Conservation (phyloP, 1,139 yeast species). For the Candida anutae region DNA sequence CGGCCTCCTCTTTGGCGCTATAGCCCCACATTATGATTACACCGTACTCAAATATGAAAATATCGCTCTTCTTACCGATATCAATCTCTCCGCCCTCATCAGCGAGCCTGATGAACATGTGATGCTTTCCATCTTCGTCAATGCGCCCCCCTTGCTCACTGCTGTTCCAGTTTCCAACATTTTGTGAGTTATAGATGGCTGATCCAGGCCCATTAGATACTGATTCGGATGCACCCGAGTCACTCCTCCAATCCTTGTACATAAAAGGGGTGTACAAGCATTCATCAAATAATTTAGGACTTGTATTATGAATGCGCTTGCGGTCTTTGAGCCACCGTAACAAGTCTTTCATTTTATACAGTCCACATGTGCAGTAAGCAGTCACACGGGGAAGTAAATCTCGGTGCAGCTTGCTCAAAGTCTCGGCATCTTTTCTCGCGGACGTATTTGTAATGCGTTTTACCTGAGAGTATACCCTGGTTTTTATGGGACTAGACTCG, state of each 20-base stretch:
- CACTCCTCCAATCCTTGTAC: slow-evolving; percentile 72
- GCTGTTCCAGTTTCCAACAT: slow-evolving; percentile 1
- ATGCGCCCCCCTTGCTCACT: slow-evolving; percentile 1
- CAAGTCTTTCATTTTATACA: slow-evolving; percentile 81
- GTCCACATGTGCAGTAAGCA: slow-evolving; percentile 92
- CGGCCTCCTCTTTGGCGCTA: slow-evolving; percentile 71
- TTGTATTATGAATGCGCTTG: slow-evolving; percentile 63
- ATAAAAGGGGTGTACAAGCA: slow-evolving; percentile 86
- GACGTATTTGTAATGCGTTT: slow-evolving; percentile 82
- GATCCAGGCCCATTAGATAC: neutral
- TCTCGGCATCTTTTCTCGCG: slow-evolving; percentile 91
- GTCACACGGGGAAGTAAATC: slow-evolving; percentile 82
- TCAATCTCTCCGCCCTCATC: slow-evolving; percentile 95
- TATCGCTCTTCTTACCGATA: slow-evolving; percentile 68
- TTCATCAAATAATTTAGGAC: slow-evolving; percentile 87
- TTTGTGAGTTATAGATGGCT: no score
- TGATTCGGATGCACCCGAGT: slow-evolving; percentile 12
- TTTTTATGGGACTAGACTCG: slow-evolving; percentile 14
- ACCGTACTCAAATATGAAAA: slow-evolving; percentile 89
- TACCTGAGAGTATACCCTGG: slow-evolving; percentile 74
- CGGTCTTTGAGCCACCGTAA: slow-evolving; percentile 80
- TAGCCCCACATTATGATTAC: slow-evolving; percentile 96
- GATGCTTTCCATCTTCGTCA: slow-evolving; percentile 17
- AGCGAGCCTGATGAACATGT: slow-evolving; percentile 60
- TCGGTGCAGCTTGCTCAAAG: slow-evolving; percentile 84